Conservation (phyloP, 441 rosid species). For the Pelargonium exstipulatum region DNA sequence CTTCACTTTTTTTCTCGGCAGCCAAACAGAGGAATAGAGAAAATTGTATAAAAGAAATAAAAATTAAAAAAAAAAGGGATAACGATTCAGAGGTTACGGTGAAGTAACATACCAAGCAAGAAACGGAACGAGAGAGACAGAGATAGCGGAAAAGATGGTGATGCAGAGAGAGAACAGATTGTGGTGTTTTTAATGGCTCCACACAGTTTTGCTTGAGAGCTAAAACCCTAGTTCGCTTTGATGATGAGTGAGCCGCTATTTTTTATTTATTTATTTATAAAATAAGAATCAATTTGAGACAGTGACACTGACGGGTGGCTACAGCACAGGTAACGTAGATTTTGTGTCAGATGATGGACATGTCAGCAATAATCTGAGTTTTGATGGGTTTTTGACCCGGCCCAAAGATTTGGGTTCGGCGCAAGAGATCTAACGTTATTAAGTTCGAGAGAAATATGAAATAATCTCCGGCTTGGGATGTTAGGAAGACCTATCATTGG, state of each 20-base stretch:
- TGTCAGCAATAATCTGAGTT: neutral
- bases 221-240: neutral
- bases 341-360: neutral
- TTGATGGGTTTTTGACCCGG: too few species aligned
- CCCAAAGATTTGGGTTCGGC: too few species aligned
- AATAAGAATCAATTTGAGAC: neutral
- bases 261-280: neutral
- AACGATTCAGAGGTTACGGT: neutral
- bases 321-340: neutral
- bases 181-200: too few species aligned
- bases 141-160: neutral
- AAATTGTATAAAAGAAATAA: too few species aligned
- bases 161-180: too few species aligned
- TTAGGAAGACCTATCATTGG: too few species aligned
- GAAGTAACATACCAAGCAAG: neutral
- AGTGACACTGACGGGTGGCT: neutral
- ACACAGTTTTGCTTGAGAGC: neutral
- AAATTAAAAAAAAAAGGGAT: too few species aligned
- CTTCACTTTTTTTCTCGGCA: neutral
- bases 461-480: too few species aligned
- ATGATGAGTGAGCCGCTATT: neutral
- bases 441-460: too few species aligned
- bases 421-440: too few species aligned
- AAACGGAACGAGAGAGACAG: neutral
- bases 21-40: neutral